A percentile compares a stretch with the other conserved stretches of the same genome.
These are phyloP conservation scores for Diaporthe destruens DNA, from an alignment of 2,329 filamentous ascomycete genomes.

Conservation along the genomic window DNA sequence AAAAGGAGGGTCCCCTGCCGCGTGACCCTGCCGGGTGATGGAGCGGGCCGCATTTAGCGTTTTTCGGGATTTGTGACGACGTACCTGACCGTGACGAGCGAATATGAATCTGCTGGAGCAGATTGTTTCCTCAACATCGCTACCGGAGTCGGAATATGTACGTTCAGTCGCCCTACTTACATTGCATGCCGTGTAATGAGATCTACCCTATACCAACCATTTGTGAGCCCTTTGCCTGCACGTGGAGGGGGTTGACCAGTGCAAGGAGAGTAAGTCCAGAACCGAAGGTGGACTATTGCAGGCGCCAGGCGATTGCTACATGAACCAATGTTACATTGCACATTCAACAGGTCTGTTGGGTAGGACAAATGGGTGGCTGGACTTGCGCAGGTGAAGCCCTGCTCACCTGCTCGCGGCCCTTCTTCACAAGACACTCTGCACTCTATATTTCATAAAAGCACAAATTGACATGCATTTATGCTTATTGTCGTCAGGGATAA, in stretches of 20 bases:
- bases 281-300: background rate
- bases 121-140: background rate
- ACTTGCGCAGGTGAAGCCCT: background rate
- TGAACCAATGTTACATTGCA: constrained; percentile 18
- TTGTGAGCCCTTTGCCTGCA: background rate
- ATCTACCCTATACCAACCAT: background rate
- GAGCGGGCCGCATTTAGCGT: constrained; percentile 27
- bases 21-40: constrained; percentile 19
- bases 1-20: background rate
- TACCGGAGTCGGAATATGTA: constrained; percentile 10
- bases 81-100: background rate
- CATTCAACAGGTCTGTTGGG: background rate
- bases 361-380: background rate
- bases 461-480: constrained; percentile 1
- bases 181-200: constrained; percentile 22
- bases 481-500: background rate
- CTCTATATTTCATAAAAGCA: constrained; percentile 1
- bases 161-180: constrained; percentile 1
- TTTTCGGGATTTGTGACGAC: background rate
- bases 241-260: background rate
- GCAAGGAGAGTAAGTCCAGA: background rate
- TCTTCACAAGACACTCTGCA: background rate
- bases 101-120: background rate
- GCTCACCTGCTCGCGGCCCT: background rate
- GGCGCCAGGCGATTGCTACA: background rate